Evolutionary conservation across 306 rosid genomes (phyloP).

Genomic region (Amphicarpaea edgeworthii): DNA sequence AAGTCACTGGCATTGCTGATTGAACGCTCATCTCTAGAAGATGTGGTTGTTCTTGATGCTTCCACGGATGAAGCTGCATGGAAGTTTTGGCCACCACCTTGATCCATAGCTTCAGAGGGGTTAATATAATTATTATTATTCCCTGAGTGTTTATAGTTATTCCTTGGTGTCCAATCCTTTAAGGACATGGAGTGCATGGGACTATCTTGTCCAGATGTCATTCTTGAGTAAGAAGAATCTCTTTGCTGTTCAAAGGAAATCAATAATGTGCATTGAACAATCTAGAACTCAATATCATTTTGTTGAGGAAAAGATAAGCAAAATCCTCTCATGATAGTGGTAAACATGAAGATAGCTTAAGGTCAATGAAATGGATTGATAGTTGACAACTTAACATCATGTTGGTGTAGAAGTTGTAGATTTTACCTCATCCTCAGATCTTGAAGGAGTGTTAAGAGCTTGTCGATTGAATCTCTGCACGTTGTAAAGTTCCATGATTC

Average conservation of each 20-base stretch:
- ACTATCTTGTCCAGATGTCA: constrained; percentile 42
- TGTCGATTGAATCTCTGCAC: constrained; percentile 81
- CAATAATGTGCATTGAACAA: not conserved
- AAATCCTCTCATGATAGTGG: not conserved
- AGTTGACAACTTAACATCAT: not conserved
- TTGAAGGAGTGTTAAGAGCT: constrained; percentile 75
- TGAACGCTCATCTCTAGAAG: constrained; percentile 80
- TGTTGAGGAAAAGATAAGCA: not conserved
- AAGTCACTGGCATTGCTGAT: constrained; percentile 78
- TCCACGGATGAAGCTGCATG: constrained; percentile 60
- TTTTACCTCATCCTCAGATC: constrained; percentile 94
- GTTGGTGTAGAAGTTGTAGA: not conserved
- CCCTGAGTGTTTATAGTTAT: constrained; percentile 45
- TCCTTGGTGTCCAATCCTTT: constrained; percentile 67
- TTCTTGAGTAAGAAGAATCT: constrained; percentile 59
- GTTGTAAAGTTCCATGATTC: constrained; percentile 90
- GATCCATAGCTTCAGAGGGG: constrained; percentile 37
- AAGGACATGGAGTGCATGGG: constrained; percentile 13
- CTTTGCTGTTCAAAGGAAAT: constrained; percentile 59
- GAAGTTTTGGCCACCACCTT: constrained; percentile 18
- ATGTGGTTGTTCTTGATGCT: constrained; percentile 82
- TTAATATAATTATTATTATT: no score
- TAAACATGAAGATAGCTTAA: not conserved
- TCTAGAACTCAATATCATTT: not conserved
- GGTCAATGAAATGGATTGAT: not conserved